Conservation (phyloP, 1,139 yeast genomes). For the Pichia cactophila region DNA sequence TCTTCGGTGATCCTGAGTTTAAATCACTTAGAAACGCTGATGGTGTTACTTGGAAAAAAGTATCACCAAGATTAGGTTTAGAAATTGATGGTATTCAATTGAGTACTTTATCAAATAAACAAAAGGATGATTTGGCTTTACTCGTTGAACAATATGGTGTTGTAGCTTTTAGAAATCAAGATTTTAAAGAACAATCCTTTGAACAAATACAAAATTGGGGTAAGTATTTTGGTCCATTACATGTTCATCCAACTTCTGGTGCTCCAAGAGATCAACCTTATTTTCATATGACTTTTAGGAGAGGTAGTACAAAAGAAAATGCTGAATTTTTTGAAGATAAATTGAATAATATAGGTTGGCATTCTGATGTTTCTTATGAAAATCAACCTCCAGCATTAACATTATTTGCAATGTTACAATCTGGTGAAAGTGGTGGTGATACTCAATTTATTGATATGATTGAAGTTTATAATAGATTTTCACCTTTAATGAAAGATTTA, state of each 20-base stretch:
- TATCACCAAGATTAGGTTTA: constrained; percentile 52
- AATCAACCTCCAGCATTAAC: constrained; percentile 63
- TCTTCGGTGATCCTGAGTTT: constrained; percentile 49
- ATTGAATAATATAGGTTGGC: constrained; percentile 41
- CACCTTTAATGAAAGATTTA: constrained; percentile 50
- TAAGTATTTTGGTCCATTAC: constrained; percentile 58
- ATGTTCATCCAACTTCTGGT: constrained; percentile 66
- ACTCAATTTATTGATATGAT: constrained; percentile 56
- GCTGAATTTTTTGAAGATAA: constrained; percentile 32
- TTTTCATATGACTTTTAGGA: constrained; percentile 52
- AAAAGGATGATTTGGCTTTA: constrained; percentile 55
- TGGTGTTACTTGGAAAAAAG: constrained; percentile 23
- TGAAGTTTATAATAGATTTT: constrained; percentile 59
- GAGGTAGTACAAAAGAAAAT: constrained; percentile 34
- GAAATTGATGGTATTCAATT: constrained; percentile 52
- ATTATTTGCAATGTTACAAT: constrained; percentile 54
- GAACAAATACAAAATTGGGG: constrained; percentile 47
- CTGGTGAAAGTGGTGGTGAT: constrained; percentile 58
- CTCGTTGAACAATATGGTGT: constrained; percentile 34
- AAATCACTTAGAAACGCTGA: constrained; percentile 42
- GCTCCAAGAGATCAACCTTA: constrained; percentile 52
- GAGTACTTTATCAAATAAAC: constrained; percentile 41
- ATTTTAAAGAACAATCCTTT: constrained; percentile 50
- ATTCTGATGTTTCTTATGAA: constrained; percentile 64
- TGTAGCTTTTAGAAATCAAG: constrained; percentile 57